These are phyloP conservation scores for Penicillium psychrosexuale DNA, from an alignment of 2,329 filamentous ascomycete genomes.

Conservation along the genomic window DNA sequence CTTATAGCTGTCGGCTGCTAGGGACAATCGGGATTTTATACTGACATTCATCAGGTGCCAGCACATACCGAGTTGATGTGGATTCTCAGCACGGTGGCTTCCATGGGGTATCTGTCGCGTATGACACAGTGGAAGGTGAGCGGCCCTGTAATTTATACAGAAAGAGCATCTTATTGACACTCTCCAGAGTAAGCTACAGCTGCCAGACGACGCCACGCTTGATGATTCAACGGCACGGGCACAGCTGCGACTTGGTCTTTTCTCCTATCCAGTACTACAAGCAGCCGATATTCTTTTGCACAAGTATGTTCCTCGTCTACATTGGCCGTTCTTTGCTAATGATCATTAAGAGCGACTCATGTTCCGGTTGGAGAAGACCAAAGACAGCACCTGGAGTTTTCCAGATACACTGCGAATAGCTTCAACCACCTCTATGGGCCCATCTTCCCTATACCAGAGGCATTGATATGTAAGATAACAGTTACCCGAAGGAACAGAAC, in stretches of 20 bases:
- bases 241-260: constrained; percentile 78
- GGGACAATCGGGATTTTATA: neutral
- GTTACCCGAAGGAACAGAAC: neutral
- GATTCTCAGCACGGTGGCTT: constrained; percentile 89
- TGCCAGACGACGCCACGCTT: constrained; percentile 58
- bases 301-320: constrained; percentile 46
- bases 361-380: constrained; percentile 98
- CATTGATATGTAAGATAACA: constrained; percentile 63
- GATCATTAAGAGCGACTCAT: constrained; percentile 69
- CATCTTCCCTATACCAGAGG: constrained; percentile 65
- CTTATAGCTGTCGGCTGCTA: neutral
- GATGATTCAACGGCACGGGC: constrained; percentile 57
- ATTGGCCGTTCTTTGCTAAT: constrained; percentile 14
- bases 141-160: neutral
- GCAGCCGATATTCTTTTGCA: constrained; percentile 92
- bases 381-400: constrained; percentile 88
- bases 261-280: constrained; percentile 93
- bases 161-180: constrained; percentile 8
- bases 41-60: constrained; percentile 53
- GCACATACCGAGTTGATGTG: constrained; percentile 92
- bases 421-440: constrained; percentile 75
- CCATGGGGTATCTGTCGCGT: constrained; percentile 88
- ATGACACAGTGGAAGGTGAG: constrained; percentile 99
- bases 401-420: constrained; percentile 76
- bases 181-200: constrained; percentile 66